Conservation (phyloP, 2,329 filamentous ascomycete species). For the Ophidiomyces ophidiicola region DNA sequence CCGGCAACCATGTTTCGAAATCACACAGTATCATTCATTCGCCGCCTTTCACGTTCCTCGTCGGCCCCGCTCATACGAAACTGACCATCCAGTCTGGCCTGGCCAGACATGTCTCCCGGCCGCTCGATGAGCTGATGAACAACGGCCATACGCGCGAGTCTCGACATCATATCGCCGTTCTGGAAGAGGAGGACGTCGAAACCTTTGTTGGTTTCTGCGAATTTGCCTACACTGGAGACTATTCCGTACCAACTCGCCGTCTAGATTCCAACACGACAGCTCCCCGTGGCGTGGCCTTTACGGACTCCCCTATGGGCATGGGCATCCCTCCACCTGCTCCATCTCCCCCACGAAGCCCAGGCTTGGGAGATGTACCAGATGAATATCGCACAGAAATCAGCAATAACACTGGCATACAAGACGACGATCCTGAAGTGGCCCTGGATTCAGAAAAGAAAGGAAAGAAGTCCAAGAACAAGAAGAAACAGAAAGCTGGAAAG, state of each 20-base stretch:
- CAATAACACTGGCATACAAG: constrained; percentile 2
- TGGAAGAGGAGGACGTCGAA: constrained; percentile 38
- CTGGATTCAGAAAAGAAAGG: constrained; percentile 23
- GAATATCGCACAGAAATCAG: constrained; percentile 2
- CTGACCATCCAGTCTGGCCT: constrained; percentile 37
- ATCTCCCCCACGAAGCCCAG: constrained; percentile 20
- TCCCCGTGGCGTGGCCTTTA: constrained; percentile 5
- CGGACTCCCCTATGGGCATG: constrained; percentile 9
- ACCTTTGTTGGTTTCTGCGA: constrained; percentile 40
- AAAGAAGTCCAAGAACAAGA: constrained; percentile 23
- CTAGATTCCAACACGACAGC: constrained; percentile 8
- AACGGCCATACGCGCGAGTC: constrained; percentile 37
- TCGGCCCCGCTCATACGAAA: constrained; percentile 36
- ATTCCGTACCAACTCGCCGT: constrained; percentile 26
- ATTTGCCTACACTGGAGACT: constrained; percentile 40
- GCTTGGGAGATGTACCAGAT: constrained; percentile 9
- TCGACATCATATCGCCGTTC: constrained; percentile 30
- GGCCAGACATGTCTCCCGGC: constrained; percentile 34
- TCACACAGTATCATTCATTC: constrained; percentile 33
- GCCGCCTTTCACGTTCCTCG: constrained; percentile 35
- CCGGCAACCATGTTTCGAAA: constrained; percentile 2
- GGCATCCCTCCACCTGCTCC: constrained; percentile 23
- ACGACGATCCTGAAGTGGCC: constrained; percentile 4
- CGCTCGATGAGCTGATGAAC: constrained; percentile 35
- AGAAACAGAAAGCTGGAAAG: constrained; percentile 18